phyloP scores from a whole-genome alignment of 176 grass and related monocot genomes.

The Avena atlantica region DNA sequence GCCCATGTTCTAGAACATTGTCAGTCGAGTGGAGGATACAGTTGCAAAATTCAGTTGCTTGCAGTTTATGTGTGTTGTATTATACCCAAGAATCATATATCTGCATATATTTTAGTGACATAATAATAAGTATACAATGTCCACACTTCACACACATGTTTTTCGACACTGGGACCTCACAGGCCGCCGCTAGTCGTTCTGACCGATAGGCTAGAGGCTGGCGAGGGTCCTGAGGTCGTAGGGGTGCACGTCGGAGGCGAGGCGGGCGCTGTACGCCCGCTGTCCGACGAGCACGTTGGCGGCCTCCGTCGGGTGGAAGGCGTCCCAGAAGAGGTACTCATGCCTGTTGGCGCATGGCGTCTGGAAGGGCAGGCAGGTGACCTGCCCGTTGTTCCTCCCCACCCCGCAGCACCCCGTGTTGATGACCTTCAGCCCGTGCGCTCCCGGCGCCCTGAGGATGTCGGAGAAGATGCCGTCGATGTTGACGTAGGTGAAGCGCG shows the following conservation, averaged over 20 bases:
- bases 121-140: not conserved
- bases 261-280: constrained; percentile 65
- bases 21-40: not conserved
- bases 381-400: constrained; percentile 96
- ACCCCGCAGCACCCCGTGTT: constrained; percentile 84
- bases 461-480: constrained; percentile 69
- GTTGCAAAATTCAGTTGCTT: not conserved
- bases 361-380: constrained; percentile 90
- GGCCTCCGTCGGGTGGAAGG: constrained; percentile 88
- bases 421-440: constrained; percentile 61
- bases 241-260: constrained; percentile 70
- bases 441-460: constrained; percentile 48
- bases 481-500: constrained; percentile 85
- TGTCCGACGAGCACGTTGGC: constrained; percentile 68
- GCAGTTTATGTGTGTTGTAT: not conserved
- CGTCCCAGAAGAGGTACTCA: constrained; percentile 95
- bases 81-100: not conserved
- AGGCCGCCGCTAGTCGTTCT: too few species aligned
- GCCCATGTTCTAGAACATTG: not conserved
- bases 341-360: constrained; percentile 65
- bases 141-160: not conserved
- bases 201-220: constrained; percentile 24
- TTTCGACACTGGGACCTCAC: not conserved
- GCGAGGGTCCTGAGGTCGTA: constrained; percentile 67
- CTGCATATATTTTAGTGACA: not conserved